Conservation (phyloP, 257 asterid species). For the Nicotiana paniculata region DNA sequence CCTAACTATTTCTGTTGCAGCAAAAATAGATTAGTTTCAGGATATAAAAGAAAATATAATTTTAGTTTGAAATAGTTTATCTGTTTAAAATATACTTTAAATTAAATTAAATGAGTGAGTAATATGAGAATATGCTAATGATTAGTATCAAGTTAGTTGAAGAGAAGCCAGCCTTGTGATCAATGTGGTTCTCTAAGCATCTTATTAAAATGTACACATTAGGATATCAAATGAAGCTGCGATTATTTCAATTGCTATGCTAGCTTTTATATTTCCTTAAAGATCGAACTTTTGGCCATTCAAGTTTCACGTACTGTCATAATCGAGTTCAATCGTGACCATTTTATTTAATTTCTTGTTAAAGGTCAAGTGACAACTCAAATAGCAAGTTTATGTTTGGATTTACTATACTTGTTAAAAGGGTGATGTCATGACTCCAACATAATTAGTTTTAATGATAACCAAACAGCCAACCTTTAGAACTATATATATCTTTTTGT, state of each 20-base stretch:
- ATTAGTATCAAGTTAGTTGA: not conserved
- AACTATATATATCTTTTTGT: not conserved
- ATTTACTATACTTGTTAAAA: not conserved
- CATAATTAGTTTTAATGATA: not conserved
- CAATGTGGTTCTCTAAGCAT: not conserved
- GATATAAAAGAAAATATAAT: not conserved
- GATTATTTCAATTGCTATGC: not conserved
- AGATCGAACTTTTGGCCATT: not conserved
- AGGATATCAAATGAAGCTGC: not conserved
- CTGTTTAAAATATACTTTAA: not conserved
- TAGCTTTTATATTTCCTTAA: not conserved
- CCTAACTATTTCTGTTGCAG: not conserved
- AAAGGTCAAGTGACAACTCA: no score
- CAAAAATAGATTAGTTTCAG: not conserved
- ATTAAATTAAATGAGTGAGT: not conserved
- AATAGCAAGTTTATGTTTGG: not conserved
- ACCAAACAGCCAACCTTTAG: not conserved
- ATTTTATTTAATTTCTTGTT: no score
- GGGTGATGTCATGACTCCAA: not conserved
- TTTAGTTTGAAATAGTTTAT: not conserved
- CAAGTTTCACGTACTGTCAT: not conserved
- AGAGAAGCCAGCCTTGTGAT: not conserved
- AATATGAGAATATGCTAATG: not conserved
- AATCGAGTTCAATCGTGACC: no score
- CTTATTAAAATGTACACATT: not conserved